A percentile compares a stretch with the other conserved stretches of the same genome.
Evolutionary conservation across 2,329 filamentous ascomycete species (phyloP).

Genomic region (Ceratocystis colombiana): DNA sequence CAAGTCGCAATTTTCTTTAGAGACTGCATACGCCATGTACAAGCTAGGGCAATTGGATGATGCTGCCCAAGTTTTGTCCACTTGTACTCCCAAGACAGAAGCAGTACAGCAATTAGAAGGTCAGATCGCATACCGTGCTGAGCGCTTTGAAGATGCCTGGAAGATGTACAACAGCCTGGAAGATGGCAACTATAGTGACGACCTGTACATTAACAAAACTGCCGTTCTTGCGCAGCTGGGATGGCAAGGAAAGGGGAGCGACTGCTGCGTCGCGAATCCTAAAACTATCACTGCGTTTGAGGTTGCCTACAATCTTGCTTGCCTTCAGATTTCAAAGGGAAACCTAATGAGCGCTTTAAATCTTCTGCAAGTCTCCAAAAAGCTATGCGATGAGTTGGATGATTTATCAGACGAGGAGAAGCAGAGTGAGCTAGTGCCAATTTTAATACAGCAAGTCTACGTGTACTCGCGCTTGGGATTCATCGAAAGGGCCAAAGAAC

Average conservation of each 20-base stretch:
- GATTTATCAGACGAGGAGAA: conserved; percentile 67
- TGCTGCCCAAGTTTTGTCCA: conserved; percentile 35
- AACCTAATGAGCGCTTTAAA: conserved; percentile 55
- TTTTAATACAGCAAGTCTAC: conserved; percentile 66
- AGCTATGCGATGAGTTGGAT: conserved; percentile 62
- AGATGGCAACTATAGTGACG: conserved; percentile 54
- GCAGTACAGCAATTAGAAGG: conserved; percentile 47
- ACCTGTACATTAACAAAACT: conserved; percentile 65
- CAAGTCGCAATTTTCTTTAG: conserved; percentile 51
- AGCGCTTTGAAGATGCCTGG: conserved; percentile 59
- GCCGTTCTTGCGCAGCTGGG: conserved; percentile 63
- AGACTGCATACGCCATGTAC: conserved; percentile 75
- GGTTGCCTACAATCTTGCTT: conserved; percentile 71
- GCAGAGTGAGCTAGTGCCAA: conserved; percentile 61
- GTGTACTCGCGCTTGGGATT: conserved; percentile 59
- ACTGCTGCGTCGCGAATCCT: conserved; percentile 14
- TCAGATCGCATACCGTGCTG: conserved; percentile 63
- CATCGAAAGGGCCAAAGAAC: conserved; percentile 50
- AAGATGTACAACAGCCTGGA: conserved; percentile 48
- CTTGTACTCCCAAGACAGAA: conserved; percentile 29
- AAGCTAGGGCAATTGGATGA: conserved; percentile 61
- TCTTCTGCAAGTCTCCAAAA: conserved; percentile 58
- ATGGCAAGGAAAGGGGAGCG: conserved; percentile 51
- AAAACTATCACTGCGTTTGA: conserved; percentile 55
- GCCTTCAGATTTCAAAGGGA: conserved; percentile 58